phyloP scores from a whole-genome alignment of 2,329 filamentous ascomycete genomes.

The Microdochium paspali region DNA sequence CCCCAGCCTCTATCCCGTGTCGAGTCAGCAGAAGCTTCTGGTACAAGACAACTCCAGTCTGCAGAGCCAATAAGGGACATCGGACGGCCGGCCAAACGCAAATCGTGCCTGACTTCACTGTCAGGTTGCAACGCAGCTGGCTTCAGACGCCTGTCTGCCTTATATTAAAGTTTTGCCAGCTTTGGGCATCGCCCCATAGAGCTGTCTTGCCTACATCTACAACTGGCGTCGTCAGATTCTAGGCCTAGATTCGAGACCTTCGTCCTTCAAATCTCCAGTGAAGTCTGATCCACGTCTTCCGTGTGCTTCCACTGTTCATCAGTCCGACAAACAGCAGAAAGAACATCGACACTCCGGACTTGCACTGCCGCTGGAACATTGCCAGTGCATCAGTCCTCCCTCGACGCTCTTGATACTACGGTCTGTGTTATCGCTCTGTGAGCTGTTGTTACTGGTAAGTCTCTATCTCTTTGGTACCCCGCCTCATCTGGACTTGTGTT shows the following conservation, averaged over 20 bases:
- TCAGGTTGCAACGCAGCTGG: not conserved
- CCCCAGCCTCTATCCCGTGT: too few species aligned
- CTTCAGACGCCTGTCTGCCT: not conserved
- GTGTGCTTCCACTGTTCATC: not conserved
- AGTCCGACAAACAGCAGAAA: not conserved
- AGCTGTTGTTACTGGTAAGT: conserved; percentile 4
- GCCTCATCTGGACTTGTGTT: not conserved
- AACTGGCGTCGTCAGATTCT: not conserved
- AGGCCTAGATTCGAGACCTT: not conserved
- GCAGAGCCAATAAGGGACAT: not conserved
- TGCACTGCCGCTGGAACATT: conserved; percentile 31
- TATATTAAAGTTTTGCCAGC: not conserved
- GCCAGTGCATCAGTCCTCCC: conserved; percentile 19
- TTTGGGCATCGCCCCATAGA: not conserved
- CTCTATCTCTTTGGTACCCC: not conserved
- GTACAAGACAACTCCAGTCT: not conserved
- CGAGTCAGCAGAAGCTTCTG: not conserved
- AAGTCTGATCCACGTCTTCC: not conserved
- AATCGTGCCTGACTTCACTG: not conserved
- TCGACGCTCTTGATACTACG: conserved; percentile 6
- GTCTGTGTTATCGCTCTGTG: conserved; percentile 1
- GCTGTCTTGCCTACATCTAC: not conserved
- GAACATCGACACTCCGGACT: conserved; percentile 2
- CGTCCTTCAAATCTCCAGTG: not conserved
- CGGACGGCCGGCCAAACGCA: not conserved